These are phyloP conservation scores for Chloris gayana DNA, from an alignment of 176 grass and related monocot genomes.

Conservation along the genomic window DNA sequence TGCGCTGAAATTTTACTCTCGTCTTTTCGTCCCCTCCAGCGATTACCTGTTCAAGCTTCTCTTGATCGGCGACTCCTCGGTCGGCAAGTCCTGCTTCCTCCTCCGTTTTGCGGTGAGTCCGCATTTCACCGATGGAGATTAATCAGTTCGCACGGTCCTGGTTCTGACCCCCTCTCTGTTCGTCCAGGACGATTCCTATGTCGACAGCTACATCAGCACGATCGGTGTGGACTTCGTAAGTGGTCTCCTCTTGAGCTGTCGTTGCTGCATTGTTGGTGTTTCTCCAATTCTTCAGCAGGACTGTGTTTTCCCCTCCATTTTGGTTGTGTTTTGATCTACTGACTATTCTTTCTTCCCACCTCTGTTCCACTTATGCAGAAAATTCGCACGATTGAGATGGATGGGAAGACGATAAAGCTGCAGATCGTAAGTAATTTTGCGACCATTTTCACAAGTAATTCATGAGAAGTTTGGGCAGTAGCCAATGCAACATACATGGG, in stretches of 20 bases:
- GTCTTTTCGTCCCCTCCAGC: slow-evolving; percentile 31
- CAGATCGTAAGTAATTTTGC: slow-evolving; percentile 71
- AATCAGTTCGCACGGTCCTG: background rate
- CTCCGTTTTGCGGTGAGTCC: slow-evolving; percentile 75
- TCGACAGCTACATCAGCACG: slow-evolving; percentile 93
- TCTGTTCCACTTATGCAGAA: slow-evolving; percentile 47
- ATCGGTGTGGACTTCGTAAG: slow-evolving; percentile 99
- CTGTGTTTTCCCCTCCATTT: background rate
- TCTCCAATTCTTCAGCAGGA: background rate
- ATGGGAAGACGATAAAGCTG: slow-evolving; percentile 82
- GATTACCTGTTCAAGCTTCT: slow-evolving; percentile 99
- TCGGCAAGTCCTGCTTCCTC: slow-evolving; percentile 94
- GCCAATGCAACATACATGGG: background rate
- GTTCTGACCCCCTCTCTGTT: slow-evolving; percentile 13
- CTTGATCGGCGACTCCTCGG: slow-evolving; percentile 96
- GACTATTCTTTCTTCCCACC: background rate
- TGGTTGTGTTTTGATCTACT: slow-evolving; percentile 24
- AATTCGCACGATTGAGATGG: slow-evolving; percentile 80
- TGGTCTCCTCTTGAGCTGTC: background rate
- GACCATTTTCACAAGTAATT: background rate
- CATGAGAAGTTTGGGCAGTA: background rate
- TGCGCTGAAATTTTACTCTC: background rate
- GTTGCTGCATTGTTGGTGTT: background rate
- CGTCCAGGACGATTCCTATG: slow-evolving; percentile 84
- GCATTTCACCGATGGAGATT: background rate